phyloP scores from a whole-genome alignment of 768 basidiomycete species.

The Phanerodontia chrysosporium region DNA sequence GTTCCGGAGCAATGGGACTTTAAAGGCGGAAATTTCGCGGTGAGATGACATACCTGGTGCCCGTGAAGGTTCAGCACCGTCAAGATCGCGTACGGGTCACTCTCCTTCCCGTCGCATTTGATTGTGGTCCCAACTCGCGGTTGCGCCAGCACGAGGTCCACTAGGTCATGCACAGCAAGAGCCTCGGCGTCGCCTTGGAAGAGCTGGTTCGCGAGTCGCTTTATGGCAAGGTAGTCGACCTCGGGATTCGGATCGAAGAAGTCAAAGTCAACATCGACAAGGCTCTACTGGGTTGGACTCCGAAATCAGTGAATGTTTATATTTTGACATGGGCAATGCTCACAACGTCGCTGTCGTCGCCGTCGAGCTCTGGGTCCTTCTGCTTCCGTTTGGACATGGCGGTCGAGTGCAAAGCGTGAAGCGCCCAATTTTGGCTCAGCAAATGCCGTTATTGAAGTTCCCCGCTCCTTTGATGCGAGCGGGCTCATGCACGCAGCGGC shows the following conservation, averaged over 20 bases:
- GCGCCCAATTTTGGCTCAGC: background rate
- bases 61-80: conserved; percentile 77
- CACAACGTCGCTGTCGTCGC: conserved; percentile 39
- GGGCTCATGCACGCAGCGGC: background rate
- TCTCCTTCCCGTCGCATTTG: conserved; percentile 86
- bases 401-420: background rate
- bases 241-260: conserved; percentile 84
- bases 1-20: too few relatives aligned
- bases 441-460: background rate
- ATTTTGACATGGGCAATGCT: conserved; percentile 27
- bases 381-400: conserved; percentile 56
- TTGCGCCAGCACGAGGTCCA: conserved; percentile 75
- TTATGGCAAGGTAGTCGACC: conserved; percentile 84
- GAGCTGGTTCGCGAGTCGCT: conserved; percentile 65
- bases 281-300: conserved; percentile 38
- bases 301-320: background rate
- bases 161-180: conserved; percentile 68
- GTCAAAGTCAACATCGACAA: conserved; percentile 88
- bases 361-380: conserved; percentile 28
- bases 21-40: background rate
- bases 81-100: conserved; percentile 87
- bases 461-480: background rate
- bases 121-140: conserved; percentile 82
- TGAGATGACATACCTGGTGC: conserved; percentile 46
- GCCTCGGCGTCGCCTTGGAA: conserved; percentile 70